These are phyloP conservation scores for Talinum fruticosum DNA, from an alignment of 148 eudicot species.

Conservation along the genomic window DNA sequence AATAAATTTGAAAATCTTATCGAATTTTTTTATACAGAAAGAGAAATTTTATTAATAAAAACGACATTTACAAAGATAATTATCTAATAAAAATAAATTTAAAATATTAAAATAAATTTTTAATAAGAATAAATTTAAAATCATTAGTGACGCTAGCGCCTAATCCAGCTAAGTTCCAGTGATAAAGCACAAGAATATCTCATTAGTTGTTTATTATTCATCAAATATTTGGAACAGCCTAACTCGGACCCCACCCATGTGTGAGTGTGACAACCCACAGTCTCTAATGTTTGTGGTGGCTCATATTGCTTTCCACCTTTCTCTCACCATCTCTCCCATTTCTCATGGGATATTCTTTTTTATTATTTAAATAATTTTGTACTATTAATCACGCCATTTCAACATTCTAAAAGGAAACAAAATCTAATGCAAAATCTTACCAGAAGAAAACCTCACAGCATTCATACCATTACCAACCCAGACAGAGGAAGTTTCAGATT, in stretches of 20 bases:
- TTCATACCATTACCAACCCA: neutral
- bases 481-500: too few species aligned
- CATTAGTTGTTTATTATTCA: neutral
- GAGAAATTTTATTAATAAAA: too few species aligned
- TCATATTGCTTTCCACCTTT: neutral
- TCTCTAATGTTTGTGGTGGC: constrained; percentile 12
- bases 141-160: neutral
- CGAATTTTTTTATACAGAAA: too few species aligned
- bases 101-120: too few species aligned
- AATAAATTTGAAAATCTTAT: too few species aligned
- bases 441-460: neutral
- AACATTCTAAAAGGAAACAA: neutral
- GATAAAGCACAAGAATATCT: neutral
- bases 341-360: neutral
- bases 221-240: neutral
- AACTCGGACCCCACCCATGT: constrained; percentile 14
- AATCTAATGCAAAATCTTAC: neutral
- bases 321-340: neutral
- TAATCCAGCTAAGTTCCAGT: neutral
- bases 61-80: too few species aligned
- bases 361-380: neutral
- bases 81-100: too few species aligned
- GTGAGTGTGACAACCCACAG: neutral
- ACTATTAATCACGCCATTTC: neutral
- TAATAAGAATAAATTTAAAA: too few species aligned